phyloP scores from a whole-genome alignment of 352 stramenopile species.

The Lagenidium giganteum region DNA sequence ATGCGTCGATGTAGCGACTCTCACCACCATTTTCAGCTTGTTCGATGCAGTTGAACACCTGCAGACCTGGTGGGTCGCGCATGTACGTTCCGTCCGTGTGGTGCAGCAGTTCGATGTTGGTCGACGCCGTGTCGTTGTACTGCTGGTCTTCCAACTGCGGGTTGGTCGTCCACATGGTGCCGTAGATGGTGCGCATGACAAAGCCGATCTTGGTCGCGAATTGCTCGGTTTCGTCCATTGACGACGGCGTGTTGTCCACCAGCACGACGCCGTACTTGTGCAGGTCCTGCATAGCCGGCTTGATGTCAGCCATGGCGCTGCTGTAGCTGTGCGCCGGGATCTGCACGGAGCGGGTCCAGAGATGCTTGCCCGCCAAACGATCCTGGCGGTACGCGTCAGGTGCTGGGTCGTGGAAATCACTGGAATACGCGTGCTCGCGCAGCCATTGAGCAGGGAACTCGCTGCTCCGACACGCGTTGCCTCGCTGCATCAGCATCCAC shows the following conservation, averaged over 20 bases:
- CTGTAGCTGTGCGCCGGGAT: slow-evolving; percentile 46
- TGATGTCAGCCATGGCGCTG: slow-evolving; percentile 40
- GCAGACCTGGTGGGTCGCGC: slow-evolving; percentile 75
- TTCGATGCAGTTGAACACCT: slow-evolving; percentile 88
- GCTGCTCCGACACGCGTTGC: slow-evolving; percentile 49
- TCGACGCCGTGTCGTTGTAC: slow-evolving; percentile 88
- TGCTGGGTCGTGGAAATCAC: too few species aligned
- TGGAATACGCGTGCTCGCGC: slow-evolving; percentile 62
- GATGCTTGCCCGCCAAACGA: slow-evolving; percentile 33
- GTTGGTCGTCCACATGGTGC: slow-evolving; percentile 87
- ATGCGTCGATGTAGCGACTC: slow-evolving; percentile 79
- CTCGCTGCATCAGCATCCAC: slow-evolving; percentile 19
- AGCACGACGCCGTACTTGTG: slow-evolving; percentile 69
- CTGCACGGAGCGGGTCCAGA: slow-evolving; percentile 45
- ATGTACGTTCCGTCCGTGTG: slow-evolving; percentile 90
- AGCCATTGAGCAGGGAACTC: slow-evolving; percentile 71
- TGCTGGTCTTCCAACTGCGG: slow-evolving; percentile 53
- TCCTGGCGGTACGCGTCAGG: slow-evolving; percentile 46
- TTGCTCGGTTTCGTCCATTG: slow-evolving; percentile 76
- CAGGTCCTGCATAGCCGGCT: slow-evolving; percentile 64
- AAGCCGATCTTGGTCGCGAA: slow-evolving; percentile 83
- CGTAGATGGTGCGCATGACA: slow-evolving; percentile 84
- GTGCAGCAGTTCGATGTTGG: slow-evolving; percentile 76
- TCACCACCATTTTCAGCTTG: slow-evolving; percentile 68
- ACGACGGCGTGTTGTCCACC: slow-evolving; percentile 52